phyloP scores from a whole-genome alignment of 1,139 yeast species.

The Suhomyces atakaporum region DNA sequence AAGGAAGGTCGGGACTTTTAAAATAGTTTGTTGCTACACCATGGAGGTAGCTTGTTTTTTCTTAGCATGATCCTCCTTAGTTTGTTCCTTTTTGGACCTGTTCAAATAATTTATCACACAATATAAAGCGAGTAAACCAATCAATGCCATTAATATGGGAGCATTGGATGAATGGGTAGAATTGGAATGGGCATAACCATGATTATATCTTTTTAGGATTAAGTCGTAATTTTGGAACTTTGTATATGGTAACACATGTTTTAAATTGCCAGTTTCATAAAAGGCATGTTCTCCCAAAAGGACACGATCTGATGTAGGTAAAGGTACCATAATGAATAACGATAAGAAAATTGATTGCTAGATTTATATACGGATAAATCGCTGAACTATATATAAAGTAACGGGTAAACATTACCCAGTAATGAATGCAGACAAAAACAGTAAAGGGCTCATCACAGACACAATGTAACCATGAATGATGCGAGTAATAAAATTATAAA shows the following conservation, averaged over 20 bases:
- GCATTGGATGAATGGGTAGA: too few relatives aligned
- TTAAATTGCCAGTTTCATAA: slow-evolving; percentile 27
- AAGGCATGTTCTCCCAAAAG: slow-evolving; percentile 34
- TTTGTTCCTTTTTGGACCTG: too few relatives aligned
- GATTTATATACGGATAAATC: neutral
- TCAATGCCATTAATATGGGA: neutral
- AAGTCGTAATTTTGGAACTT: slow-evolving; percentile 20
- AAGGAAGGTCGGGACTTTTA: too few relatives aligned
- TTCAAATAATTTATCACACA: slow-evolving; percentile 2
- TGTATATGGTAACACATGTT: slow-evolving; percentile 21
- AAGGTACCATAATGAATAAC: slow-evolving; percentile 18
- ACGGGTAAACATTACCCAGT: too few relatives aligned
- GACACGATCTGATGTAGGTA: slow-evolving; percentile 24
- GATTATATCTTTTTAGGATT: slow-evolving; percentile 9
- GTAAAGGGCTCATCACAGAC: neutral
- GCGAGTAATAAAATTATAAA: too few relatives aligned
- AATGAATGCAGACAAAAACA: too few relatives aligned
- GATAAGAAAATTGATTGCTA: neutral
- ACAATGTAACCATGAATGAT: neutral
- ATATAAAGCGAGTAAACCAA: slow-evolving; percentile 1
- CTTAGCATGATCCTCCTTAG: too few relatives aligned
- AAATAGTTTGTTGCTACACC: too few relatives aligned
- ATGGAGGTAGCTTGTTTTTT: too few relatives aligned
- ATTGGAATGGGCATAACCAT: slow-evolving; percentile 6
- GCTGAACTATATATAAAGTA: slow-evolving; percentile 1